Evolutionary conservation across 2,329 filamentous ascomycete species (phyloP), one percentile per base, ranked within the genome.

Genomic region (Tetracladium maxilliforme): DNA sequence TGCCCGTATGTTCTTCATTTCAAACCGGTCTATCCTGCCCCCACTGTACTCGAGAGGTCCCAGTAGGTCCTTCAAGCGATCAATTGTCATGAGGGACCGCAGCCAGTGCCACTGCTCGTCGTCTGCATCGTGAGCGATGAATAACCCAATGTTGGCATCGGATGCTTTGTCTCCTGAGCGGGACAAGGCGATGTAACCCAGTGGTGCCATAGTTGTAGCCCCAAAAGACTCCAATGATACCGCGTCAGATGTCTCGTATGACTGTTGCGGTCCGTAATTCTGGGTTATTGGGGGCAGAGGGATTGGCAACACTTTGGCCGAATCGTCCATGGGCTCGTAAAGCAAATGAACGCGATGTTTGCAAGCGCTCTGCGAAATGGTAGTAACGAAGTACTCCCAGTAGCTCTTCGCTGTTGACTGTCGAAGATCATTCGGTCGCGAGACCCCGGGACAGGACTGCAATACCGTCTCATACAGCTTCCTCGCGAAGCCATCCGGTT

Each of bases 111-210:
- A 63, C 30, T 52, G 51, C 16, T 51, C 45, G 24, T 51, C 48
- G 16, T 56, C 49, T 1, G 37, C 34, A 18, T 42, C 33, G 2
- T 48, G 44, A 1, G 42, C 47, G 4, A 54, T 49, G 26, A 49
- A 56, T 8, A 56, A 28, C 0, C 56, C 53, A 14, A 54, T 41
- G 24, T 59, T 59, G 27, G 48, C 32, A 33, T 58, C 47, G n/a
- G 42, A 43, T 5, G 45, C 46, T 27, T 54, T 51, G 37, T 58
- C 45, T 18, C 46, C 47, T 6, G 54, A 54, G 29, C 58, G 41
- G 2, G 48, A 55, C 14, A 60, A 48, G 6, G 44, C 49, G n/a
- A 60, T 35, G 26, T 57, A 52, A 10, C 56, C 57, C 0, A 61
- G 9, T 28, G 14, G 31, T 4, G 24, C 26, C 13, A 21, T 21